Conservation (phyloP, 2,329 filamentous ascomycete species). For the Celoporthe dispersa region DNA sequence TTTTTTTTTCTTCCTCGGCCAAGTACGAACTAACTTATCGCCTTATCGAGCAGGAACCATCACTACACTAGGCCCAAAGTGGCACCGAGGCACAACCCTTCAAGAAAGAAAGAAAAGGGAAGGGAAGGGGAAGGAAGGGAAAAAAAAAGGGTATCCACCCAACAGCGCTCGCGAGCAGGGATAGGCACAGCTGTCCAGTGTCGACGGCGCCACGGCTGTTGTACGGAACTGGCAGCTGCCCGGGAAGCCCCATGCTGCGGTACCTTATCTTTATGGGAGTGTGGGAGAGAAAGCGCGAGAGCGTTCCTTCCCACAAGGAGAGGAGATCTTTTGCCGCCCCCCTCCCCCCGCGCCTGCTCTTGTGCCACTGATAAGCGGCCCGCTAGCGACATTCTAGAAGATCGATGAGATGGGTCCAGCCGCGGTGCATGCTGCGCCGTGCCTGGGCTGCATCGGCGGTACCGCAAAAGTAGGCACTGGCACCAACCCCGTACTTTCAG, state of each 20-base stretch:
- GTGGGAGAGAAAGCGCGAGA: not conserved
- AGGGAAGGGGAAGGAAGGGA: too few species aligned
- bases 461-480: not conserved
- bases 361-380: slow-evolving; percentile 6
- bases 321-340: not conserved
- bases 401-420: not conserved
- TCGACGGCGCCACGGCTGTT: not conserved
- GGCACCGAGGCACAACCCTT: slow-evolving; percentile 7
- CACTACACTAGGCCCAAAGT: not conserved
- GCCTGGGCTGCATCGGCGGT: not conserved
- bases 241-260: not conserved
- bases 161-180: not conserved
- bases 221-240: slow-evolving; percentile 8
- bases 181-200: not conserved
- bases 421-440: not conserved
- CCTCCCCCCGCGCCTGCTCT: not conserved
- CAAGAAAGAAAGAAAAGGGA: too few species aligned
- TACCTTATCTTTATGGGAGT: slow-evolving; percentile 7
- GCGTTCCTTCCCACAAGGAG: not conserved
- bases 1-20: not conserved
- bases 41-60: not conserved
- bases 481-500: not conserved
- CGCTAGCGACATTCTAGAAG: slow-evolving; percentile 9
- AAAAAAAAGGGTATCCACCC: not conserved
- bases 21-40: not conserved